A percentile compares a stretch with the other conserved stretches of the same genome.
These are phyloP conservation scores for Geopyxis carbonaria DNA, from an alignment of 495 filamentous ascomycete genomes.

Conservation along the genomic window DNA sequence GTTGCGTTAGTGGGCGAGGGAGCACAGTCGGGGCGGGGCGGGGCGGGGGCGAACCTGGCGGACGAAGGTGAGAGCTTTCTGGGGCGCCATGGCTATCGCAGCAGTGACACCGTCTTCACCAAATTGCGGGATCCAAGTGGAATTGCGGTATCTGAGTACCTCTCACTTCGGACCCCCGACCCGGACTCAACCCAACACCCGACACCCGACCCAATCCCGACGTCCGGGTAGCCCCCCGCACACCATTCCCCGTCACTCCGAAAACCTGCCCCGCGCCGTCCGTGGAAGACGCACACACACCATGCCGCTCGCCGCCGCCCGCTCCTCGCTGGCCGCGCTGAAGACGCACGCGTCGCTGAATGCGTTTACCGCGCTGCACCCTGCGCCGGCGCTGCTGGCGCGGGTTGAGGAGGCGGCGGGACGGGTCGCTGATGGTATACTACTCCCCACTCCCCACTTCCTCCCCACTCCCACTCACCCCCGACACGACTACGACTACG, in stretches of 20 bases:
- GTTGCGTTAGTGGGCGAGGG: neutral
- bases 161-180: too few species aligned
- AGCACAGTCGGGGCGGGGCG: too few species aligned
- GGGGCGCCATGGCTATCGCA: too few species aligned
- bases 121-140: neutral
- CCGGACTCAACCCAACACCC: neutral
- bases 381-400: conserved; percentile 8
- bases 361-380: conserved; percentile 15
- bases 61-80: conserved; percentile 14
- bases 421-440: conserved; percentile 13
- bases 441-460: too few species aligned
- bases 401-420: conserved; percentile 11
- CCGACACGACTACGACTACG: too few species aligned
- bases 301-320: too few species aligned
- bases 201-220: neutral
- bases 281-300: neutral
- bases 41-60: conserved; percentile 12
- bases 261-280: neutral
- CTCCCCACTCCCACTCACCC: too few species aligned
- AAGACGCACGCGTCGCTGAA: conserved; percentile 11
- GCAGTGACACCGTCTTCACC: too few species aligned
- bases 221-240: neutral
- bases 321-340: neutral
- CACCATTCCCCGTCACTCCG: neutral
- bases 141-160: neutral